These are phyloP conservation scores for Diaporthe vexans DNA, from an alignment of 2,329 filamentous ascomycete genomes.

Conservation along the genomic window DNA sequence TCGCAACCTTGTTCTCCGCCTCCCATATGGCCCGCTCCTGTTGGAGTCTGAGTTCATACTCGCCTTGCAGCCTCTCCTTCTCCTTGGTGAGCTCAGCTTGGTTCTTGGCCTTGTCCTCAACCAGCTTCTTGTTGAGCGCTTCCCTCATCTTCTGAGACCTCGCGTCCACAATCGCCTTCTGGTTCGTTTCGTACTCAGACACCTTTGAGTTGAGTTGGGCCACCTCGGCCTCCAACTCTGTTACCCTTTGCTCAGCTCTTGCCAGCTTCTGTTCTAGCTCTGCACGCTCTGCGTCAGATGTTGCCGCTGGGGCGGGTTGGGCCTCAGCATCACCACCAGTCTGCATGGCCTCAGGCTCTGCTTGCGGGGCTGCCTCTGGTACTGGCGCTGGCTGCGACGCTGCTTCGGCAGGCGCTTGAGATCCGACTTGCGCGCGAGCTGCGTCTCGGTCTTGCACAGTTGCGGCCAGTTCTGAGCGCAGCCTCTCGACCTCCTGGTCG, in stretches of 20 bases:
- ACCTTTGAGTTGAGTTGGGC: slow-evolving; percentile 75
- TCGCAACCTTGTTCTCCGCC: slow-evolving; percentile 61
- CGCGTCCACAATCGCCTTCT: slow-evolving; percentile 72
- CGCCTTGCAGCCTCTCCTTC: slow-evolving; percentile 65
- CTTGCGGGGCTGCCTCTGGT: slow-evolving; percentile 42
- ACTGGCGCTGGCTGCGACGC: slow-evolving; percentile 41
- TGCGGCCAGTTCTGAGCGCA: slow-evolving; percentile 72
- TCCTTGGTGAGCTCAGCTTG: slow-evolving; percentile 65
- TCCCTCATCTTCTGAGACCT: slow-evolving; percentile 79
- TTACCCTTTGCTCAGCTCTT: slow-evolving; percentile 71
- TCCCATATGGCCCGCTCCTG: slow-evolving; percentile 75
- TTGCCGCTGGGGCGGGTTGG: slow-evolving; percentile 45
- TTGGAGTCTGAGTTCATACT: slow-evolving; percentile 66
- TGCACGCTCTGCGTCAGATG: slow-evolving; percentile 72
- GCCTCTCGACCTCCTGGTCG: slow-evolving; percentile 71
- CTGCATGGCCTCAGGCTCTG: slow-evolving; percentile 47
- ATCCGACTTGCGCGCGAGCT: slow-evolving; percentile 60
- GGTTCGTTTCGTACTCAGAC: slow-evolving; percentile 74
- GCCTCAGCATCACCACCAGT: slow-evolving; percentile 46
- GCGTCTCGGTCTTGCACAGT: slow-evolving; percentile 76
- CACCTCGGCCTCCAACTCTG: slow-evolving; percentile 75
- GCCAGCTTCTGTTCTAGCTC: slow-evolving; percentile 74
- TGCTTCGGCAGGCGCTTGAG: slow-evolving; percentile 44
- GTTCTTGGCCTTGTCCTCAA: slow-evolving; percentile 70
- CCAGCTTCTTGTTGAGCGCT: slow-evolving; percentile 77